Conservation (phyloP, 768 basidiomycete species). For the Agaricus blazei region DNA sequence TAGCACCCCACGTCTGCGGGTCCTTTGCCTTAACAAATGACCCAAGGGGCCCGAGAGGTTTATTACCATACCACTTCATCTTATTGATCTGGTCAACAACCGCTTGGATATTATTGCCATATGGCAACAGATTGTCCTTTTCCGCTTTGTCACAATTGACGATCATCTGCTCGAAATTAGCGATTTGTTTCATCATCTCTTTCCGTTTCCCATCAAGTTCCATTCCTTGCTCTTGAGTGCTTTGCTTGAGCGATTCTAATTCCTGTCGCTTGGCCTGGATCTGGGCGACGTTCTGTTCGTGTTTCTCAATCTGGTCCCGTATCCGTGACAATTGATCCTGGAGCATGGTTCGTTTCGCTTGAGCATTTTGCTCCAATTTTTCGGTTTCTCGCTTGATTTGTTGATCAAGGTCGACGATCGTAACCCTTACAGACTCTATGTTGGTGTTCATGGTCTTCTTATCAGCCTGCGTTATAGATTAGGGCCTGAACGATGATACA, state of each 20-base stretch:
- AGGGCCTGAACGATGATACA: background rate
- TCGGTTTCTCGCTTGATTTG: conserved; percentile 50
- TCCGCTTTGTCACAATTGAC: conserved; percentile 42
- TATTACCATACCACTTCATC: conserved; percentile 57
- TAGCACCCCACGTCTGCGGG: conserved; percentile 50
- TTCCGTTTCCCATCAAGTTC: conserved; percentile 26
- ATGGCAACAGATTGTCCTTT: conserved; percentile 55
- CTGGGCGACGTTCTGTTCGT: conserved; percentile 28
- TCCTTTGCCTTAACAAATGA: conserved; percentile 71
- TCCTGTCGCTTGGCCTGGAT: conserved; percentile 29
- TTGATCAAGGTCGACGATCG: conserved; percentile 34
- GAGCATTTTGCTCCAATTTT: conserved; percentile 50
- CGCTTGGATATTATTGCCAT: conserved; percentile 54
- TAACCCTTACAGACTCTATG: conserved; percentile 24
- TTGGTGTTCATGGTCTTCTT: conserved; percentile 43
- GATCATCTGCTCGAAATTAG: conserved; percentile 46
- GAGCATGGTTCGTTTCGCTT: conserved; percentile 57
- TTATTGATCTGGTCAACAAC: conserved; percentile 49
- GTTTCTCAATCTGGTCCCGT: conserved; percentile 29
- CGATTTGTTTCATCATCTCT: conserved; percentile 35
- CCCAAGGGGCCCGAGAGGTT: conserved; percentile 79
- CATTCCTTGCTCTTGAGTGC: conserved; percentile 29
- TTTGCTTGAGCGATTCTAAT: conserved; percentile 23
- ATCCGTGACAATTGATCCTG: conserved; percentile 46
- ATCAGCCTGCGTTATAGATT: conserved; percentile 35